Base-by-base conservation (phyloP, 441 rosid genomes). In the Hura crepitans region DNA sequence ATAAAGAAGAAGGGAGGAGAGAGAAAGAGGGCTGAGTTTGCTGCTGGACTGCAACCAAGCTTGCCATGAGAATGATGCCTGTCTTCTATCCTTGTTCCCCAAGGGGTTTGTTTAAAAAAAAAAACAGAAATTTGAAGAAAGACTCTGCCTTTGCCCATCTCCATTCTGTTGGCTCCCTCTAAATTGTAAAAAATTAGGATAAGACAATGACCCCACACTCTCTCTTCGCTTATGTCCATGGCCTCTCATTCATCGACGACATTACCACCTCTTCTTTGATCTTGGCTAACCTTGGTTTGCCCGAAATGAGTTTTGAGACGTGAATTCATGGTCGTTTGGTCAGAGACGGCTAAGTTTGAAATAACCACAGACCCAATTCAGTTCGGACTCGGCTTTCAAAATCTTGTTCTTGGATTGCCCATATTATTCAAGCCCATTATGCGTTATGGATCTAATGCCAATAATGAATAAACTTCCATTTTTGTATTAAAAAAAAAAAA, bases 1-100 rank as follows among this genome's bases (percentile, higher is more conserved):
- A 90, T 14, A 89, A 84, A 75, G 93, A 93, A 67, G 97, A 88
- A 69, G 87, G 79, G 69, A 87, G 87, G 68, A 83, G 81, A 61
- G 92, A 87, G 62, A 93, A 75, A 76, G 92, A 84, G 69, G 93
- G 96, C 74, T 79, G 87, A 72, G 80, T 79, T 67, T 83, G 85
- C 66, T 83, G 94, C 83, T 89, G 97, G 78, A 82, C 47, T 76
- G 84, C 83, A 80, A 82, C 86, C 85, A 86, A 58, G 81, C 79
- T 86, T 55, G 96, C 88, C 96, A 89, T 91, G 70, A 55, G 5
- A 61, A 35, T 25, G 27, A 43, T 75, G 69, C 28, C 55, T 39
- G 7, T 57, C 10, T 12, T n/a, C 35, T 61, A 31, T 39, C 55
- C 58, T 57, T 69, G 46, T 47, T 64, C 58, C 33, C 17, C 42